These are phyloP conservation scores for Bipolaris gigantea DNA, from an alignment of 2,329 filamentous ascomycete species.

Conservation along the genomic window DNA sequence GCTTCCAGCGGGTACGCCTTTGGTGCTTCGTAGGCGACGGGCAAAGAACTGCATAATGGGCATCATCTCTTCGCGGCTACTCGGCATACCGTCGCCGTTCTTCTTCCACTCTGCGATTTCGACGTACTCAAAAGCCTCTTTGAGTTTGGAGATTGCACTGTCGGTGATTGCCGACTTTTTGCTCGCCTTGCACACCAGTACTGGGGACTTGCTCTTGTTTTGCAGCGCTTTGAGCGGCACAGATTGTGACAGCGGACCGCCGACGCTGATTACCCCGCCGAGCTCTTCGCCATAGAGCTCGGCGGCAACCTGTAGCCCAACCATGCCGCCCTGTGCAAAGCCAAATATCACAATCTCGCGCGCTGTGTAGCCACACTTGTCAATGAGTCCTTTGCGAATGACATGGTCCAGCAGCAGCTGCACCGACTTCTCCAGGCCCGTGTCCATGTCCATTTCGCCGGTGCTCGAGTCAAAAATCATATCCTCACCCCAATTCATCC, in stretches of 20 bases:
- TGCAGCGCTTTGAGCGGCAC: slow-evolving; percentile 31
- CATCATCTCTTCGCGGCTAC: slow-evolving; percentile 78
- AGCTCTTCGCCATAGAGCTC: slow-evolving; percentile 47
- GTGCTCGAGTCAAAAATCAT: slow-evolving; percentile 57
- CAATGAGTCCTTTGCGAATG: slow-evolving; percentile 50
- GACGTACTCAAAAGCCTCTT: slow-evolving; percentile 61
- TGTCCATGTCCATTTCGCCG: slow-evolving; percentile 58
- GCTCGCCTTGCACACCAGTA: slow-evolving; percentile 63
- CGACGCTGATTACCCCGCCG: slow-evolving; percentile 65
- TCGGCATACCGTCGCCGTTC: slow-evolving; percentile 79
- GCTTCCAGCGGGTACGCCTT: slow-evolving; percentile 57
- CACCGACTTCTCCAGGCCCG: slow-evolving; percentile 52
- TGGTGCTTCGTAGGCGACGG: slow-evolving; percentile 61
- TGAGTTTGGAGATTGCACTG: slow-evolving; percentile 65
- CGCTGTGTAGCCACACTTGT: slow-evolving; percentile 53
- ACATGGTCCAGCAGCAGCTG: slow-evolving; percentile 50
- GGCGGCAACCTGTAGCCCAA: slow-evolving; percentile 51
- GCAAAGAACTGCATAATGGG: slow-evolving; percentile 86
- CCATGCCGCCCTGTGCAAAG: slow-evolving; percentile 62
- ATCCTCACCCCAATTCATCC: slow-evolving; percentile 66
- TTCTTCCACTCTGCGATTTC: slow-evolving; percentile 52
- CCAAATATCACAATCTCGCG: slow-evolving; percentile 59
- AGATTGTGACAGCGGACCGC: slow-evolving; percentile 57
- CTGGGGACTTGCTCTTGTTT: slow-evolving; percentile 63
- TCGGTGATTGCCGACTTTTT: slow-evolving; percentile 59